Evolutionary conservation across 2,329 filamentous ascomycete species (phyloP).

Genomic region (Metarhizium guizhouense): DNA sequence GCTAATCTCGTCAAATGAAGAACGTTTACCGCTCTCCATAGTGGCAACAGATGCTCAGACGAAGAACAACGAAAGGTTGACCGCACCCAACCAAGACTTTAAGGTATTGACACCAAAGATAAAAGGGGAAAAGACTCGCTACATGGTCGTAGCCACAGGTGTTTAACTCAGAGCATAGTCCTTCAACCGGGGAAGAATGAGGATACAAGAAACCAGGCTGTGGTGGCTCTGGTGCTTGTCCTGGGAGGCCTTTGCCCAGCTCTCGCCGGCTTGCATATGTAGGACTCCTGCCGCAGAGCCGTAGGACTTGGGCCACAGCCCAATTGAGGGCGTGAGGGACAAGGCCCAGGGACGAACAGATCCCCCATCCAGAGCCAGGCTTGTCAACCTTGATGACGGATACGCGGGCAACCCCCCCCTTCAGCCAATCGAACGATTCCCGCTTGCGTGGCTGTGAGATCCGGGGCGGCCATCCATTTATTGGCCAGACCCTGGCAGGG

Average conservation of each 20-base stretch:
- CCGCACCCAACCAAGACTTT: not conserved
- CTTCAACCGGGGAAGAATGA: not conserved
- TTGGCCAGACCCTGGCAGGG: conserved; percentile 1
- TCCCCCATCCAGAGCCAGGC: not conserved
- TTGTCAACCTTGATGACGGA: not conserved
- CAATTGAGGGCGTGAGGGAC: not conserved
- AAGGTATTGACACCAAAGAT: not conserved
- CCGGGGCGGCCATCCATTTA: not conserved
- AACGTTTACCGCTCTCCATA: conserved; percentile 8
- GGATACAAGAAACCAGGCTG: not conserved
- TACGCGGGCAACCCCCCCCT: not conserved
- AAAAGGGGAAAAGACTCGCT: not conserved
- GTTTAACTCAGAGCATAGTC: not conserved
- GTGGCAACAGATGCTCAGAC: not conserved
- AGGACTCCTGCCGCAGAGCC: conserved; percentile 1
- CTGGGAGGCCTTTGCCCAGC: not conserved
- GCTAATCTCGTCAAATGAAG: conserved; percentile 10
- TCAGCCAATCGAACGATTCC: not conserved
- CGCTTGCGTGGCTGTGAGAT: conserved; percentile 1
- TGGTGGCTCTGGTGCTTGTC: not conserved
- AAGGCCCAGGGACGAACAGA: not conserved
- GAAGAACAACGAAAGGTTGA: not conserved
- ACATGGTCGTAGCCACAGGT: not conserved
- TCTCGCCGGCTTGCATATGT: not conserved
- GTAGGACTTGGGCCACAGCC: not conserved